Conservation (phyloP, 1,139 yeast genomes). For the Yamadazyma kanchanaburiensis region DNA sequence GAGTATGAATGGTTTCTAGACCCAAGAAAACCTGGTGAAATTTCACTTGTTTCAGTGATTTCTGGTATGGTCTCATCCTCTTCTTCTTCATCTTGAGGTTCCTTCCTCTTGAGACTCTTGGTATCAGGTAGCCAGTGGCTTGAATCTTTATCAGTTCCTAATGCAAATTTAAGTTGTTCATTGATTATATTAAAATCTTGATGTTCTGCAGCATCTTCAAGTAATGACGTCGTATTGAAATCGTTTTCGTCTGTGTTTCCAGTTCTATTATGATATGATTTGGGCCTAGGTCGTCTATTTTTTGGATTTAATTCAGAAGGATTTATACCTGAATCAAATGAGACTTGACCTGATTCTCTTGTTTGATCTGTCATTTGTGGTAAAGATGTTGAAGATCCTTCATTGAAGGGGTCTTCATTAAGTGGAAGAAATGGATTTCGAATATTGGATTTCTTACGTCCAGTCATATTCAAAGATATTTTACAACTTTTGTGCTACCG, state of each 20-base stretch:
- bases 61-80: background rate
- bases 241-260: slow-evolving; percentile 1
- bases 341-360: too few relatives aligned
- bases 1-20: background rate
- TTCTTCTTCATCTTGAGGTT: too few relatives aligned
- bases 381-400: too few relatives aligned
- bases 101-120: too few relatives aligned
- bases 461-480: too few relatives aligned
- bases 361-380: too few relatives aligned
- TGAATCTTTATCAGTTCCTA: slow-evolving; percentile 25
- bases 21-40: background rate
- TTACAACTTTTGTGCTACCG: too few relatives aligned
- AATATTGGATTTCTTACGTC: too few relatives aligned
- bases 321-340: background rate
- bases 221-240: slow-evolving; percentile 9
- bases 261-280: slow-evolving; percentile 2
- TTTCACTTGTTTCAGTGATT: background rate
- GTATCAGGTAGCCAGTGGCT: slow-evolving; percentile 29
- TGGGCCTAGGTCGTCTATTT: slow-evolving; percentile 4
- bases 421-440: too few relatives aligned
- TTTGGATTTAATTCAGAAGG: background rate
- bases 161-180: slow-evolving; percentile 36
- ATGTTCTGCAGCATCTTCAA: slow-evolving; percentile 23
- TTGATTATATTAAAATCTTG: slow-evolving; percentile 33
- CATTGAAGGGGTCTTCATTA: too few relatives aligned